These are phyloP conservation scores for Tuctoria greenei DNA, from an alignment of 176 grass and related monocot genomes.

Conservation along the genomic window DNA sequence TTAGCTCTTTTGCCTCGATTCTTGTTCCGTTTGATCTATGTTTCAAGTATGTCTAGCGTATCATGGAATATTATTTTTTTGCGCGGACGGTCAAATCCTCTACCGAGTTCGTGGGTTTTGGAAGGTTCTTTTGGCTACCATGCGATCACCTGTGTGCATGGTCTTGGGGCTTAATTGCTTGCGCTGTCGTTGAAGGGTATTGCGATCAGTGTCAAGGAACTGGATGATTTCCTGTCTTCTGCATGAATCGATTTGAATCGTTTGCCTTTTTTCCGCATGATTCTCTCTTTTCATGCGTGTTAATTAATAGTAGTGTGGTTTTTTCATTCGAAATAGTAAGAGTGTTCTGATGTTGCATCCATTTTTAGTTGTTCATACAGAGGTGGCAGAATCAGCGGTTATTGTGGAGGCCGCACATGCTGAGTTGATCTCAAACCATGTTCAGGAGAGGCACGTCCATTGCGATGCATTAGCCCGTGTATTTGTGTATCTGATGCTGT, in stretches of 20 bases:
- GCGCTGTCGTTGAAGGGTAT: neutral
- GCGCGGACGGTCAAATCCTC: neutral
- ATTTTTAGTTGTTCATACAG: constrained; percentile 25
- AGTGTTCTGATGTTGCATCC: neutral
- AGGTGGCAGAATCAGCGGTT: constrained; percentile 3
- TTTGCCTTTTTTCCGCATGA: neutral
- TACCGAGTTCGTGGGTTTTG: neutral
- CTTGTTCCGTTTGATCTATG: neutral
- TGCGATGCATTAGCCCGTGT: constrained; percentile 3
- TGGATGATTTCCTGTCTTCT: neutral
- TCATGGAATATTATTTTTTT: neutral
- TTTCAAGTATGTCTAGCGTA: neutral
- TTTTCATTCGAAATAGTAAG: neutral
- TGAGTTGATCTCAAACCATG: constrained; percentile 11
- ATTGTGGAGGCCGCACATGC: neutral
- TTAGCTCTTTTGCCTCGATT: constrained; percentile 9
- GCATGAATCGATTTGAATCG: neutral
- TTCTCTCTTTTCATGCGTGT: neutral
- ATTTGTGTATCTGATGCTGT: constrained; percentile 2
- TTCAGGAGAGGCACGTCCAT: neutral
- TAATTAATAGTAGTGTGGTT: constrained; percentile 2
- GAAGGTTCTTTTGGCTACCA: too few relatives aligned
- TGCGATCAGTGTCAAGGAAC: neutral
- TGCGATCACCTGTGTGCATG: neutral
- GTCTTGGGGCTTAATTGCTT: neutral